Evolutionary conservation across 164 flowering plant species (phyloP).

Genomic region (Piper longum): DNA sequence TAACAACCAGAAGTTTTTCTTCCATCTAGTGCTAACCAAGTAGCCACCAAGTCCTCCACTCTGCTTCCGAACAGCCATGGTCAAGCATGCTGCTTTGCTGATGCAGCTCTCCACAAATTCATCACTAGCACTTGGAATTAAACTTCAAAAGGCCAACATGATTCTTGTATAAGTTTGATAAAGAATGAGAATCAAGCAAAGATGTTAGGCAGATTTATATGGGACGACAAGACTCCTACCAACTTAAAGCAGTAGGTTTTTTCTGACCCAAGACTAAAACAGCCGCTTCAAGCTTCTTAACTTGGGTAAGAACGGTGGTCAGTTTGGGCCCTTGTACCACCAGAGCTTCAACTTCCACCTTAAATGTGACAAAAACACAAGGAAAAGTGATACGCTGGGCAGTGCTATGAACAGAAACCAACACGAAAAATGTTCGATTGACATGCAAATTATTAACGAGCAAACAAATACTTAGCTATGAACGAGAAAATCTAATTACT

Average conservation of each 20-base stretch:
- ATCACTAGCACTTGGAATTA: constrained; percentile 41
- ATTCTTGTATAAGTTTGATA: not conserved
- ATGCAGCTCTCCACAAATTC: constrained; percentile 78
- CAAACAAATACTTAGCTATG: not conserved
- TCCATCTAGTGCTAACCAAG: constrained; percentile 85
- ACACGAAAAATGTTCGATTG: not conserved
- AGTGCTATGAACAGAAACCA: too few species aligned
- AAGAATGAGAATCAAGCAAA: not conserved
- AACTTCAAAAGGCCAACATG: constrained; percentile 20
- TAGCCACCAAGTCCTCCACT: constrained; percentile 69
- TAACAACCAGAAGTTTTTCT: constrained; percentile 82
- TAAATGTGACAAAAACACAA: constrained; percentile 1
- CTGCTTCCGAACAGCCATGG: constrained; percentile 73
- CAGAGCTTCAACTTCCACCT: constrained; percentile 87
- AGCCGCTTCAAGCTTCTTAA: constrained; percentile 86
- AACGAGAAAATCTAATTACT: not conserved
- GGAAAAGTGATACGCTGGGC: not conserved
- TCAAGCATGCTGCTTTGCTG: constrained; percentile 58
- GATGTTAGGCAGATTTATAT: not conserved
- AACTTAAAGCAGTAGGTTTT: constrained; percentile 46
- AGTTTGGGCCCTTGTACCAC: constrained; percentile 72
- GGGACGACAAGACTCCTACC: constrained; percentile 21
- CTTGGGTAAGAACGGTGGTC: constrained; percentile 72
- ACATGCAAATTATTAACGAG: not conserved
- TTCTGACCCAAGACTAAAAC: constrained; percentile 77